A percentile compares a stretch with the other conserved stretches of the same genome.
phyloP scores from a whole-genome alignment of 2,329 filamentous ascomycete species.

The Ceratocystiopsis sp. region DNA sequence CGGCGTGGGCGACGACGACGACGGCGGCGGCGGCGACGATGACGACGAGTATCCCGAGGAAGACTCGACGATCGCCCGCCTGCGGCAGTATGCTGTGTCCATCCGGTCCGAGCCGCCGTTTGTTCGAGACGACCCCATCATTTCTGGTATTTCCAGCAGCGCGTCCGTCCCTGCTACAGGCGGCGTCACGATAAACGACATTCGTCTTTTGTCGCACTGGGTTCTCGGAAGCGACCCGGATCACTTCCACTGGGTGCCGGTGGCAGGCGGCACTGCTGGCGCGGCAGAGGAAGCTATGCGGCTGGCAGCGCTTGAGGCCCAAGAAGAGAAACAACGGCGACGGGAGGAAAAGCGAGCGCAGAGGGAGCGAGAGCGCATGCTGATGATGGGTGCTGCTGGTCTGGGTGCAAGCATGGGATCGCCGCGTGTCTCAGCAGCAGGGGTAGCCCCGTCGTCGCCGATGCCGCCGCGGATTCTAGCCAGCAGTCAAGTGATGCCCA shows the following conservation, averaged over 20 bases:
- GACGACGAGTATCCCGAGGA: constrained; percentile 6
- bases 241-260: constrained; percentile 15
- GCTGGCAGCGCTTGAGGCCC: constrained; percentile 9
- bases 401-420: background rate
- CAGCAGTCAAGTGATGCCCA: background rate
- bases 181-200: constrained; percentile 6
- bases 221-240: constrained; percentile 18
- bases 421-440: background rate
- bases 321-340: constrained; percentile 12
- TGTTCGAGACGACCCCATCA: too few relatives aligned
- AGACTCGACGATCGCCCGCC: constrained; percentile 16
- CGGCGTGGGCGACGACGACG: background rate
- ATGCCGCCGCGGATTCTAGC: constrained; percentile 3
- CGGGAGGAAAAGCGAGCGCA: constrained; percentile 12
- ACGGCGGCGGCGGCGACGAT: background rate
- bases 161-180: too few relatives aligned
- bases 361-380: constrained; percentile 10
- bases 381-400: background rate
- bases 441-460: constrained; percentile 1
- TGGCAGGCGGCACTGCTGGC: background rate
- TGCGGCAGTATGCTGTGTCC: constrained; percentile 18
- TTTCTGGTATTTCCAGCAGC: too few relatives aligned
- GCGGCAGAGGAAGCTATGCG: constrained; percentile 5
- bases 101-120: constrained; percentile 14
- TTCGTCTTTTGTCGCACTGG: constrained; percentile 19